These are phyloP conservation scores for Breviolum minutum DNA, from an alignment of 73 alveolate species.

Conservation along the genomic window DNA sequence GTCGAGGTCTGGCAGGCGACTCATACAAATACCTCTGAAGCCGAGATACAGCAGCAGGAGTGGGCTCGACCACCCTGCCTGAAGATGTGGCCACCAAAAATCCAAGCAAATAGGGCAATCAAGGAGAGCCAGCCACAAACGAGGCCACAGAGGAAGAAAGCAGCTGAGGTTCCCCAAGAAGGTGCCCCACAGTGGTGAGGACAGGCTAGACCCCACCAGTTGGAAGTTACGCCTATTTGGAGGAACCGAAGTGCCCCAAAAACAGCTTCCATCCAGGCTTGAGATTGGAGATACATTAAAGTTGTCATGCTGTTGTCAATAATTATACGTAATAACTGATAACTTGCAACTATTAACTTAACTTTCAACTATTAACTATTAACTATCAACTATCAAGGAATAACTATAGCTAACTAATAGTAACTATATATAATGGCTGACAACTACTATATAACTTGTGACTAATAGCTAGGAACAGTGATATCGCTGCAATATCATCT, in stretches of 20 bases:
- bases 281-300: too few species aligned
- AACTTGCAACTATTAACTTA: too few species aligned
- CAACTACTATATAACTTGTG: neutral
- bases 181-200: neutral
- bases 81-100: neutral
- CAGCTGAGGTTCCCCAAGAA: neutral
- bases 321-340: too few species aligned
- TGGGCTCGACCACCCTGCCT: neutral
- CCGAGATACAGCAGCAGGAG: neutral
- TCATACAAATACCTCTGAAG: neutral
- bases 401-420: too few species aligned
- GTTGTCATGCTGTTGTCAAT: too few species aligned
- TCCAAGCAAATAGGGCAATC: neutral
- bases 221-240: neutral
- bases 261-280: neutral
- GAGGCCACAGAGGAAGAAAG: neutral
- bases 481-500: too few species aligned
- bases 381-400: neutral
- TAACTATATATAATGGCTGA: neutral
- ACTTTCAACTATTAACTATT: neutral
- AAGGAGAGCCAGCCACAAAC: neutral
- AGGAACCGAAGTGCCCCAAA: neutral
- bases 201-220: neutral
- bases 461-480: neutral
- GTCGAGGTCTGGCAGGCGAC: neutral